These are phyloP conservation scores for Trametes cinnabarina DNA, from an alignment of 768 basidiomycete species.

Conservation along the genomic window DNA sequence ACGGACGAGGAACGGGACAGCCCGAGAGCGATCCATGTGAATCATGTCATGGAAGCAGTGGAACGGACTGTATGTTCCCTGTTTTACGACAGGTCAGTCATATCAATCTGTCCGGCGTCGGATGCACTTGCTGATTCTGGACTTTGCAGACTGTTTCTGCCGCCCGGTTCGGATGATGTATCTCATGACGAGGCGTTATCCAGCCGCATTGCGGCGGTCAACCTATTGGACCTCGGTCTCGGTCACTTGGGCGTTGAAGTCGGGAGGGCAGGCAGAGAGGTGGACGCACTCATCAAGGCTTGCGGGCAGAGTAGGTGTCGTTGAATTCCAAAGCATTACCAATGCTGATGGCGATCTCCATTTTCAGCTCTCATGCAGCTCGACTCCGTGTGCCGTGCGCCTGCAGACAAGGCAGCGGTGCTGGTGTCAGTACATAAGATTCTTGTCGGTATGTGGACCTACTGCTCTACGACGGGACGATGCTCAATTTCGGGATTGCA, in stretches of 20 bases:
- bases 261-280: constrained; percentile 43
- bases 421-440: constrained; percentile 84
- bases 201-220: constrained; percentile 85
- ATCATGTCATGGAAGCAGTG: constrained; percentile 65
- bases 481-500: constrained; percentile 28
- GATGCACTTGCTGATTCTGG: neutral
- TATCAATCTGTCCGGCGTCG: neutral
- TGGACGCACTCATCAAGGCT: constrained; percentile 62
- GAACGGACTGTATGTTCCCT: constrained; percentile 69
- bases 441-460: constrained; percentile 64
- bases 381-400: constrained; percentile 50
- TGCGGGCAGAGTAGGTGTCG: constrained; percentile 83
- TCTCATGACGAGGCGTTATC: constrained; percentile 90
- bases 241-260: constrained; percentile 89
- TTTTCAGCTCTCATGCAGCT: constrained; percentile 52
- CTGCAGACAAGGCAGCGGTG: constrained; percentile 75
- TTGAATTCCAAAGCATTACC: no score
- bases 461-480: neutral
- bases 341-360: neutral
- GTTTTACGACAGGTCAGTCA: constrained; percentile 79
- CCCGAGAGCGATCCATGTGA: constrained; percentile 46
- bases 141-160: constrained; percentile 66
- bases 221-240: constrained; percentile 83
- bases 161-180: constrained; percentile 68
- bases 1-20: constrained; percentile 33